Evolutionary conservation across 2,329 filamentous ascomycete genomes (phyloP).

Genomic region (Trichoderma brevicompactum): DNA sequence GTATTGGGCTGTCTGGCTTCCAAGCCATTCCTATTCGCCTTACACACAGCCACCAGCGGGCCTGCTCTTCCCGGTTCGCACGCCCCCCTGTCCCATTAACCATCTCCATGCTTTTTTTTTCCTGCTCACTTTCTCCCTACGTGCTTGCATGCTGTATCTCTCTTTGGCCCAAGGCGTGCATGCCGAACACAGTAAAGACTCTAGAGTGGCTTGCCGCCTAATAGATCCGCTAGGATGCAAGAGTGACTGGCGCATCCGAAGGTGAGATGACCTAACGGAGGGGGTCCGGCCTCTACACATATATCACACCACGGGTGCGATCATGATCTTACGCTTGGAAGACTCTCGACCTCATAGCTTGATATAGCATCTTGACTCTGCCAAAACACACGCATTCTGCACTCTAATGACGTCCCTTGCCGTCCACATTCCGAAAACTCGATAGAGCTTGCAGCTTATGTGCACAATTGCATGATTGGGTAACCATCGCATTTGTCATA

Average conservation of each 20-base stretch:
- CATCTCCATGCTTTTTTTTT: slow-evolving; percentile 12
- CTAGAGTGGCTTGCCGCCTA: slow-evolving; percentile 28
- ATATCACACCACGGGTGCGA: slow-evolving; percentile 29
- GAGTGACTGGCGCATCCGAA: slow-evolving; percentile 27
- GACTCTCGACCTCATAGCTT: slow-evolving; percentile 18
- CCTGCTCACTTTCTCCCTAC: slow-evolving; percentile 6
- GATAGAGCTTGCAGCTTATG: slow-evolving; percentile 29
- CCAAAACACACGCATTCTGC: slow-evolving; percentile 24
- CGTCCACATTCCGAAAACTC: slow-evolving; percentile 15
- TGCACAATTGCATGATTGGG: slow-evolving; percentile 26
- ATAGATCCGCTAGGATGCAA: slow-evolving; percentile 25
- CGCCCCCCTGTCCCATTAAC: slow-evolving; percentile 18
- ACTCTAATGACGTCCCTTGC: slow-evolving; percentile 19
- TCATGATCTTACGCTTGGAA: slow-evolving; percentile 22
- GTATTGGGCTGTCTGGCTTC: slow-evolving; percentile 19
- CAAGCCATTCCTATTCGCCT: slow-evolving; percentile 14
- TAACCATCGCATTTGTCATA: slow-evolving; percentile 10
- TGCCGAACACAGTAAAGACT: slow-evolving; percentile 28
- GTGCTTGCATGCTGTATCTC: slow-evolving; percentile 27
- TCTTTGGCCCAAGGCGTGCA: slow-evolving; percentile 26
- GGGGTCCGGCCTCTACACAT: slow-evolving; percentile 21
- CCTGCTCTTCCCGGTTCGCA: slow-evolving; percentile 25
- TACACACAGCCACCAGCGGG: slow-evolving; percentile 22
- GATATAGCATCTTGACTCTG: slow-evolving; percentile 16
- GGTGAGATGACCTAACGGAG: slow-evolving; percentile 28